Conservation (phyloP, 257 asterid species). For the Rauvolfia tetraphylla region DNA sequence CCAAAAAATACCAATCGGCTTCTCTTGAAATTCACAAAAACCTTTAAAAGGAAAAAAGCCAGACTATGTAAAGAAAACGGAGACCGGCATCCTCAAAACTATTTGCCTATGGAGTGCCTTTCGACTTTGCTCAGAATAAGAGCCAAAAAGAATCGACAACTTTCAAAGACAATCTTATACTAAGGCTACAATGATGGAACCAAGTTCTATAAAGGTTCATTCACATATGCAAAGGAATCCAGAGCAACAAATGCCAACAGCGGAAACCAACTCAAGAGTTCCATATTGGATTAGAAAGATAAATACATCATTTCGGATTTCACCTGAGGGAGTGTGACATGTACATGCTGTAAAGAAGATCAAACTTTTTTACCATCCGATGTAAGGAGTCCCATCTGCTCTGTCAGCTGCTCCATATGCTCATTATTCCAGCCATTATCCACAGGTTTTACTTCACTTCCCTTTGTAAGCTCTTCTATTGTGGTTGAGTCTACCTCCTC, state of each 20-base stretch:
- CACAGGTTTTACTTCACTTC: slow-evolving; percentile 30
- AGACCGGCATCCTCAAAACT: not conserved
- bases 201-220: not conserved
- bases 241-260: slow-evolving; percentile 23
- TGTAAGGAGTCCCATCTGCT: slow-evolving; percentile 82
- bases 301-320: slow-evolving; percentile 7
- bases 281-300: slow-evolving; percentile 18
- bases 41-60: not conserved
- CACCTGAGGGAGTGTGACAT: slow-evolving; percentile 14
- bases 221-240: slow-evolving; percentile 19
- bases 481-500: slow-evolving; percentile 24
- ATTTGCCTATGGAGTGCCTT: not conserved
- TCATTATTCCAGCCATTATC: slow-evolving; percentile 62
- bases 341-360: slow-evolving; percentile 16
- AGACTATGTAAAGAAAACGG: not conserved
- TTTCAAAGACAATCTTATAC: not conserved
- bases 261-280: slow-evolving; percentile 24
- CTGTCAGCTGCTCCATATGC: slow-evolving; percentile 64
- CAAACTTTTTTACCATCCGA: slow-evolving; percentile 51
- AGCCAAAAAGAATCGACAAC: not conserved
- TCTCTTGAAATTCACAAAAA: not conserved
- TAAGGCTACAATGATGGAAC: slow-evolving; percentile 2
- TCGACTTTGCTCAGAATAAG: not conserved
- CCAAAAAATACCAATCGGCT: not conserved
- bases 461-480: slow-evolving; percentile 40